Evolutionary conservation across 108 stramenopile genomes (phyloP).

Genomic region (Nitzschia palea): DNA sequence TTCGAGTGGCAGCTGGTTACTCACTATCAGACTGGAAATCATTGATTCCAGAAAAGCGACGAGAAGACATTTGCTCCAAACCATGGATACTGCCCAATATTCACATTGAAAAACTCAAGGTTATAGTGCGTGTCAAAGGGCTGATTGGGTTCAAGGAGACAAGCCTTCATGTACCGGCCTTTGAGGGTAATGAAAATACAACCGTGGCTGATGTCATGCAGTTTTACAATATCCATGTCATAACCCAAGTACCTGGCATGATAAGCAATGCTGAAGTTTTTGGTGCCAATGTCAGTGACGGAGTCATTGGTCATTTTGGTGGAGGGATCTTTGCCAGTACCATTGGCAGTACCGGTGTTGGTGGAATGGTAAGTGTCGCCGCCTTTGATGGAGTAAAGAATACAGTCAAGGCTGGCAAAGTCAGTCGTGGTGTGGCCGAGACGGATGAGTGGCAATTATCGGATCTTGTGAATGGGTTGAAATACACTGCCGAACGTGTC

Average conservation of each 20-base stretch:
- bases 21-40: background rate
- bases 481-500: background rate
- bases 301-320: background rate
- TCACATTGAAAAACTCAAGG: background rate
- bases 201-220: background rate
- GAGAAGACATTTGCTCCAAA: background rate
- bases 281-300: background rate
- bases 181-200: conserved; percentile 1
- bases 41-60: background rate
- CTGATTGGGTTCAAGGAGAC: conserved; percentile 1
- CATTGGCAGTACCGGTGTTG: background rate
- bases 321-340: background rate
- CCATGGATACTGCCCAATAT: background rate
- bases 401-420: conserved; percentile 3
- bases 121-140: background rate
- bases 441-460: background rate
- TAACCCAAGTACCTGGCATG: background rate
- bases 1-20: background rate
- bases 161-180: background rate
- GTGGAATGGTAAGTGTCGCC: conserved; percentile 1
- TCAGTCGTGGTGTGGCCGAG: background rate
- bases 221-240: background rate
- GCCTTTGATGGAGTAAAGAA: conserved; percentile 6
- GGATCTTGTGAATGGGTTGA: background rate
- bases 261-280: conserved; percentile 1